Evolutionary conservation across 2,329 filamentous ascomycete genomes (phyloP).

Genomic region (Scytalidium sp.): DNA sequence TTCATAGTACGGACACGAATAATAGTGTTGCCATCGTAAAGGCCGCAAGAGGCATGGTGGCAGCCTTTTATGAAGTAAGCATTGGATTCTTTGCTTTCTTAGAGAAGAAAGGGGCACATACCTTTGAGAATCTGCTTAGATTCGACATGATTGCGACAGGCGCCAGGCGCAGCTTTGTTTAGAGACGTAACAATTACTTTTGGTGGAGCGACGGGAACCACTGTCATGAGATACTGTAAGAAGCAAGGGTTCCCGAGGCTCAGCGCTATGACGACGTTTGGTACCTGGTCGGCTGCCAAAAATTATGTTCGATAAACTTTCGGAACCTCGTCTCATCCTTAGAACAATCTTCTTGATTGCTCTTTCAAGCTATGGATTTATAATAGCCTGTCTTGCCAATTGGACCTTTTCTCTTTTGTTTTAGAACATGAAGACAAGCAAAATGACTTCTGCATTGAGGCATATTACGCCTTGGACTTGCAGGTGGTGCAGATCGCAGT

Average conservation of each 20-base stretch:
- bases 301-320: background rate
- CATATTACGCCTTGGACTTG: conserved; percentile 21
- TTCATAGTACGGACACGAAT: conserved; percentile 34
- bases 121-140: background rate
- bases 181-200: too few relatives aligned
- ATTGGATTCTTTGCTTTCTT: background rate
- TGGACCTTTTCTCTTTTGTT: background rate
- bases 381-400: background rate
- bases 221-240: background rate
- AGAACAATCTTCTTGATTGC: background rate
- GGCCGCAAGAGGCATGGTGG: conserved; percentile 49
- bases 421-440: background rate
- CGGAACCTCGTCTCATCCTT: background rate
- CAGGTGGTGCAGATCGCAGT: conserved; percentile 18
- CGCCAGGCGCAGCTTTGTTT: too few relatives aligned
- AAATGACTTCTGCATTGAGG: background rate
- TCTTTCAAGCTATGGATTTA: background rate
- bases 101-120: background rate
- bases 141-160: background rate
- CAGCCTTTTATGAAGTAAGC: conserved; percentile 10
- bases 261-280: background rate
- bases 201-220: too few relatives aligned
- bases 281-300: background rate
- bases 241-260: background rate
- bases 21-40: conserved; percentile 52